A percentile compares a stretch with the other conserved stretches of the same genome.
Conservation (phyloP, 1,284 basidiomycete genomes). For the Malassezia yamatoensis region DNA sequence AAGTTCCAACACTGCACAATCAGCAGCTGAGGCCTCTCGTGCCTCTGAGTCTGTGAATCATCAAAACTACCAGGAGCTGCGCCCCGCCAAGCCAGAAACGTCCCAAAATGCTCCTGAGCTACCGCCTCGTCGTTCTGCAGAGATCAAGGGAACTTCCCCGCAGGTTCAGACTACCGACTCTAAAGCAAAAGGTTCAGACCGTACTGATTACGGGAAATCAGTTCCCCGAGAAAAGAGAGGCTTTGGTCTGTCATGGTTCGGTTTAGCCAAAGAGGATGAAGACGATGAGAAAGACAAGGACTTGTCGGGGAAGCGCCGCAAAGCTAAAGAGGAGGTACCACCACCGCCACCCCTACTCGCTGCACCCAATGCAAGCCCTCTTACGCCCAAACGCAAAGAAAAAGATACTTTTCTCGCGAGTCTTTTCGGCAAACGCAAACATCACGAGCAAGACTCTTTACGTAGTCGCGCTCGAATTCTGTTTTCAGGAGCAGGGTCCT, state of each 20-base stretch:
- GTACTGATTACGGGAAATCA: not conserved
- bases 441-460: conserved; percentile 1
- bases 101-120: not conserved
- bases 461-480: conserved; percentile 8
- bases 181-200: not conserved
- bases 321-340: conserved; percentile 14
- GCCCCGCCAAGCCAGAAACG: not conserved
- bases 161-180: not conserved
- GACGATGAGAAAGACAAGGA: conserved; percentile 17
- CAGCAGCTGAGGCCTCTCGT: not conserved
- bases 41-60: not conserved
- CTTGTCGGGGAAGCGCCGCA: not conserved
- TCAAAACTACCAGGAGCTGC: not conserved
- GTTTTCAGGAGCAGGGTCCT: not conserved
- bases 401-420: conserved; percentile 38
- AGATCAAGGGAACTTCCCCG: not conserved
- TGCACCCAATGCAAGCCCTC: not conserved
- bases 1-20: not conserved
- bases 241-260: conserved; percentile 43
- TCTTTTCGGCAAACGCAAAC: conserved; percentile 15
- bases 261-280: conserved; percentile 36
- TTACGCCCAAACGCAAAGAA: conserved; percentile 9
- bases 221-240: conserved; percentile 23
- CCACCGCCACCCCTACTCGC: conserved; percentile 1
- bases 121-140: not conserved